Base-by-base conservation (phyloP, 192 early-diverging fungal genomes). In the Glomus cerebriforme region DNA sequence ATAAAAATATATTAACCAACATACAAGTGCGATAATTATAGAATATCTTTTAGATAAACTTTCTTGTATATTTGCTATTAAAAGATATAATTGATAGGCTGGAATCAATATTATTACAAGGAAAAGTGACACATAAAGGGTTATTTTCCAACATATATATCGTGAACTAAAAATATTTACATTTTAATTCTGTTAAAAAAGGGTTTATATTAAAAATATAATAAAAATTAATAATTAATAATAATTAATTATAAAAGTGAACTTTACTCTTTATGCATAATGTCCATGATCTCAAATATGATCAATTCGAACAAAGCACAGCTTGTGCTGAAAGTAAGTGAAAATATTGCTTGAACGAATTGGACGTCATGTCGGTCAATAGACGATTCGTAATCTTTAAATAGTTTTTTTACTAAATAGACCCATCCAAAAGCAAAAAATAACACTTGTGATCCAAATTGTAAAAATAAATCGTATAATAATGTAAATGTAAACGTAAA, bases 281-380 rank as follows among this genome's bases (percentile, higher is more conserved):
- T 73, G 8, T 90, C 90, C 59, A 86, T 84, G 71, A 97, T 95
- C 79, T 95, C 95, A 82, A 95, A 90, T 58, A 97, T 89, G 19
- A 97, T 86, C 70, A 97, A 88, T 76, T 94, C 89, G 80, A 97
- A 93, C 75, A 97, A 87, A 35, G 88, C 88, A 80, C 94, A 90
- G 39, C 91, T 89, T 79, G 88, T 89, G n/a, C 91, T 90, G 47
- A 97, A 88, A 26, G 92, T 91, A n/a, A 93, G 81, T 22, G 94
- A 90, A 77, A 96, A 97, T 12, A 92, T 81, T 3, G 88, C 86
- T 37, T 92, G 88, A 3, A 94, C 93, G 58, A 81, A 71, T 54
- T 81, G 78, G 39, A 81, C 79, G 26, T 83, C 82, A 49, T 82
- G 84, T 64, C 81, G 76, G 35, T 82, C 82, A 59, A 76, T 83